phyloP scores from a whole-genome alignment of 257 asterid species.

The Forsythia suspensa region DNA sequence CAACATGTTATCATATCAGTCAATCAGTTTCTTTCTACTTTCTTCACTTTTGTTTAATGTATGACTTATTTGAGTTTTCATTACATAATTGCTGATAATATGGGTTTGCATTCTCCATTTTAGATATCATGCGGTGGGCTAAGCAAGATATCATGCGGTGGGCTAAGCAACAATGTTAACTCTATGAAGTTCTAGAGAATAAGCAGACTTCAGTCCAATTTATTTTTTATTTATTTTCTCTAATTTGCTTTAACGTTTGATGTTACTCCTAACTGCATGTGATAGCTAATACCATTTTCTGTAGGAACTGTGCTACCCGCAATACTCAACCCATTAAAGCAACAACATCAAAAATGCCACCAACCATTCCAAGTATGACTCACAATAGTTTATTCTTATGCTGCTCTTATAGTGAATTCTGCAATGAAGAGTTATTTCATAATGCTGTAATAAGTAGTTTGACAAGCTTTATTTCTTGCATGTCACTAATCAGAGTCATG shows the following conservation, averaged over 20 bases:
- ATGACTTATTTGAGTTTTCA: background rate
- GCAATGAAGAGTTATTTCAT: background rate
- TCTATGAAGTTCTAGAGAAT: slow-evolving; percentile 40
- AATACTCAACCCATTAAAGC: slow-evolving; percentile 64
- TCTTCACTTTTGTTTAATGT: slow-evolving; percentile 1
- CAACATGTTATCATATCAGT: background rate
- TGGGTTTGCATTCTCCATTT: background rate
- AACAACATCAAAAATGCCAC: slow-evolving; percentile 77
- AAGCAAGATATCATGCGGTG: background rate
- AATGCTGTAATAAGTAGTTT: slow-evolving; percentile 1
- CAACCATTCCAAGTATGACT: slow-evolving; percentile 62
- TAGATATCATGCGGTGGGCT: background rate
- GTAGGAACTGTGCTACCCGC: slow-evolving; percentile 40
- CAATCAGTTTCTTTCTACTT: background rate
- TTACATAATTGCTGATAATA: background rate
- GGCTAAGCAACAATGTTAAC: slow-evolving; percentile 23
- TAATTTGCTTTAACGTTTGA: background rate
- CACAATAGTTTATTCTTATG: background rate
- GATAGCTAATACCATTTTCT: background rate
- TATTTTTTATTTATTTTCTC: background rate
- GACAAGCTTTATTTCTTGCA: slow-evolving; percentile 21
- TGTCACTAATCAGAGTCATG: slow-evolving; percentile 51
- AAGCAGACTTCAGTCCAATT: no score
- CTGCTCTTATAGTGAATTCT: slow-evolving; percentile 2
- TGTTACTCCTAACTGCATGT: slow-evolving; percentile 9